Percentiles rank a stretch among this genome's conserved stretches.
These are phyloP conservation scores for Sicyos edulis DNA, from an alignment of 306 rosid species.

Conservation along the genomic window DNA sequence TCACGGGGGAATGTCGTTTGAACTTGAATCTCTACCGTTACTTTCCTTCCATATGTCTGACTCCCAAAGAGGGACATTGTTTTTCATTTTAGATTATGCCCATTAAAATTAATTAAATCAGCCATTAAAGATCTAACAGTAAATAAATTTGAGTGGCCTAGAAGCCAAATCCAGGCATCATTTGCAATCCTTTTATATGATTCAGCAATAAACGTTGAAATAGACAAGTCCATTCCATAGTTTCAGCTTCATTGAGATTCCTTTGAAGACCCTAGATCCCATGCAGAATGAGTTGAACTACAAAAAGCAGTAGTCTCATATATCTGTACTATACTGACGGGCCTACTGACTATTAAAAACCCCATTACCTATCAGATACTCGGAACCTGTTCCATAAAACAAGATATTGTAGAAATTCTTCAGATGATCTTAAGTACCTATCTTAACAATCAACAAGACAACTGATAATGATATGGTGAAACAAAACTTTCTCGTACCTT, in stretches of 20 bases:
- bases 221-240: no score
- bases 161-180: background rate
- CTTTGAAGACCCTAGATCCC: background rate
- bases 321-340: background rate
- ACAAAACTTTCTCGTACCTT: slow-evolving; percentile 40
- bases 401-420: background rate
- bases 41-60: slow-evolving; percentile 9
- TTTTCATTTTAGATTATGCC: background rate
- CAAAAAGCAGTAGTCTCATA: background rate
- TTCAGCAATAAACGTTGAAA: no score
- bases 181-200: background rate
- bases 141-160: no score
- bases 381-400: background rate
- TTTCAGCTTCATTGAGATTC: no score
- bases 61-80: background rate
- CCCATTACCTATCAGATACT: background rate
- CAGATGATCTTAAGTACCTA: background rate
- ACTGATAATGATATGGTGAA: background rate
- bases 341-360: background rate
- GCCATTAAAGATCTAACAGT: background rate
- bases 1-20: background rate
- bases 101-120: no score
- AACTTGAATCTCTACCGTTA: background rate
- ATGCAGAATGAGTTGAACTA: background rate
- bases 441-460: slow-evolving; percentile 8